A percentile compares a stretch with the other conserved stretches of the same genome.
phyloP scores from a whole-genome alignment of 129 eudicot species.

The Daucus carota region DH1_v3.0 NC_030386.2:32599001-32599500 shows the following conservation, averaged over 20 bases:
- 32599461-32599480: constrained; percentile 87
- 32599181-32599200: constrained; percentile 40
- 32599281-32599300: constrained; percentile 69
- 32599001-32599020: not conserved
- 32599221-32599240: constrained; percentile 69
- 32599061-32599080: too few relatives aligned
- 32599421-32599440: constrained; percentile 79
- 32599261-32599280: constrained; percentile 84
- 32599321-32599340: not conserved
- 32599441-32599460: constrained; percentile 72
- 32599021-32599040: not conserved
- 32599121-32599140: too few relatives aligned
- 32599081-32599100: not conserved
- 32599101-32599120: not conserved
- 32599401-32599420: constrained; percentile 70
- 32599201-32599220: constrained; percentile 59
- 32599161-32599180: too few relatives aligned
- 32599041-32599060: not conserved
- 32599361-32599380: constrained; percentile 18
- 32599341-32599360: not conserved
- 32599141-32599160: not conserved
- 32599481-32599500: constrained; percentile 80
- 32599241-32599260: constrained; percentile 82
- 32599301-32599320: constrained; percentile 18
- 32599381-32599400: constrained; percentile 78